These are phyloP conservation scores for Symbiodinium natans DNA, from an alignment of 73 alveolate species.

Conservation along the genomic window DNA sequence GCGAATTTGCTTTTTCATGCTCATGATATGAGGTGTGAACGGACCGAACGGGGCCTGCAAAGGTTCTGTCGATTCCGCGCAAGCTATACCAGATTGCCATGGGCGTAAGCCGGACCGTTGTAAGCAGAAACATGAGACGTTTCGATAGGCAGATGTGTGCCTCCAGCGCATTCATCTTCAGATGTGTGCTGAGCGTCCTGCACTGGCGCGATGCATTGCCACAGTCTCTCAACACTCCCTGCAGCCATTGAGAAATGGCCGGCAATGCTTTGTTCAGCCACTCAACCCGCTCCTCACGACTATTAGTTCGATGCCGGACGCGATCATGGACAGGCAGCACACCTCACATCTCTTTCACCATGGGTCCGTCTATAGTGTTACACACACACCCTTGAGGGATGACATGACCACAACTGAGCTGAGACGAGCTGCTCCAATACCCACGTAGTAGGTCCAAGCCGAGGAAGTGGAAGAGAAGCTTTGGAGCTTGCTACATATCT, in stretches of 20 bases:
- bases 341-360: background rate
- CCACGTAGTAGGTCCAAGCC: constrained; percentile 8
- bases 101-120: too few relatives aligned
- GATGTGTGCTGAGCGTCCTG: background rate
- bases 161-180: constrained; percentile 27
- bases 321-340: constrained; percentile 33
- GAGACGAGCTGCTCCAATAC: background rate
- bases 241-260: too few relatives aligned
- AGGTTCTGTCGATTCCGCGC: too few relatives aligned
- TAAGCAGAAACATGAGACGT: too few relatives aligned
- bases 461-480: background rate
- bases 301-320: constrained; percentile 9
- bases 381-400: too few relatives aligned
- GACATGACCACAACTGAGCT: too few relatives aligned
- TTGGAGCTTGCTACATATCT: background rate
- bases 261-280: background rate
- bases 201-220: background rate
- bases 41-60: background rate
- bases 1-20: background rate
- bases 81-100: too few relatives aligned
- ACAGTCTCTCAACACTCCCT: too few relatives aligned
- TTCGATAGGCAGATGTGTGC: background rate
- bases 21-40: too few relatives aligned
- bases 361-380: too few relatives aligned
- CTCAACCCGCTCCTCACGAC: background rate